Evolutionary conservation across 345 rosid species (phyloP).

Genomic region (Lepidium aucheri): DNA sequence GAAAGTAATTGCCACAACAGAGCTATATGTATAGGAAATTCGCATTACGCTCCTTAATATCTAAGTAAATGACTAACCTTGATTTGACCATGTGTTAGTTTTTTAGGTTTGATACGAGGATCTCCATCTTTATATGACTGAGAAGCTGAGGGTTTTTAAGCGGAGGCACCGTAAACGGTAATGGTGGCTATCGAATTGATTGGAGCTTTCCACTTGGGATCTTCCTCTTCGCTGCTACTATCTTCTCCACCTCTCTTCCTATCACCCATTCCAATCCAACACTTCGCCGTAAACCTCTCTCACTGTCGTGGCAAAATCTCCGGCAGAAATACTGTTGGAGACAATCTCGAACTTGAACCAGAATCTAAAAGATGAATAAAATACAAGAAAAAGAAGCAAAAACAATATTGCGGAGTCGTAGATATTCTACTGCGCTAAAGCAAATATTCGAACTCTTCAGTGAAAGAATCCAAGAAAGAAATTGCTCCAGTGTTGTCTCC

Average conservation of each 20-base stretch:
- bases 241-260: slow-evolving; percentile 13
- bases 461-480: no score
- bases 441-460: no score
- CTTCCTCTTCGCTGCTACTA: slow-evolving; percentile 62
- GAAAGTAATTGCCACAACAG: neutral
- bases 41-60: neutral
- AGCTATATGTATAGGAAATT: neutral
- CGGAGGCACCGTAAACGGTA: slow-evolving; percentile 34
- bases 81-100: slow-evolving; percentile 63
- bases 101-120: slow-evolving; percentile 34
- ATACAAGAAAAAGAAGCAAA: no score
- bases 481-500: no score
- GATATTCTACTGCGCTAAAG: no score
- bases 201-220: slow-evolving; percentile 71
- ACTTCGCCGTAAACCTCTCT: neutral
- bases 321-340: neutral
- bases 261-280: slow-evolving; percentile 24
- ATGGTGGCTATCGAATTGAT: slow-evolving; percentile 58
- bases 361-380: no score
- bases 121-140: slow-evolving; percentile 23
- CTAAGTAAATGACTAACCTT: slow-evolving; percentile 36
- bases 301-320: neutral
- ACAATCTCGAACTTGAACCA: no score
- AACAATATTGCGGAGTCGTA: no score
- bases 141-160: slow-evolving; percentile 16